Percentiles rank a stretch among this genome's conserved stretches.
Evolutionary conservation across 1,284 basidiomycete genomes (phyloP).

Genomic region (Lentinula novae-zelandiae): DNA sequence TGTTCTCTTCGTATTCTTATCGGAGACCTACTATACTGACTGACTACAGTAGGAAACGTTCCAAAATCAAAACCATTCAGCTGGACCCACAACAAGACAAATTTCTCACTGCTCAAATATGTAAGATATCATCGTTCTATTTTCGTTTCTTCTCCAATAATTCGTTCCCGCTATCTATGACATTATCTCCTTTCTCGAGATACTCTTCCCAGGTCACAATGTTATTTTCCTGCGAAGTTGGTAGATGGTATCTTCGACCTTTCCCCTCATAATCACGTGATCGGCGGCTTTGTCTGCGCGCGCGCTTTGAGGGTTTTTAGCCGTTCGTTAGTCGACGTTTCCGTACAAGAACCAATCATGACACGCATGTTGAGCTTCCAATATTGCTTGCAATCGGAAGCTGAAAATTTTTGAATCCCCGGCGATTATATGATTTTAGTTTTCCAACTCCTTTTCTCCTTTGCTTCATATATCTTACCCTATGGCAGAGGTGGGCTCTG

Average conservation of each 20-base stretch:
- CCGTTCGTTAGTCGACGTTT: slow-evolving; percentile 3
- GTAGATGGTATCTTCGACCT: background rate
- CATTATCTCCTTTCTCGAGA: background rate
- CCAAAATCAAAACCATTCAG: too few species aligned
- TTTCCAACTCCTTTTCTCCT: background rate
- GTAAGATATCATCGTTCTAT: too few species aligned
- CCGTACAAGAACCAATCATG: slow-evolving; percentile 1
- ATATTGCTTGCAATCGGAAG: background rate
- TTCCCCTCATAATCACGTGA: slow-evolving; percentile 1
- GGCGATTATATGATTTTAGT: background rate
- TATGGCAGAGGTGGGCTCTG: background rate
- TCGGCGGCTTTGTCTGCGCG: background rate
- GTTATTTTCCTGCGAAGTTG: background rate
- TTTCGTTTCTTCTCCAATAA: background rate
- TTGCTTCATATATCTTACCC: background rate
- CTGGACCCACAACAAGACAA: too few species aligned
- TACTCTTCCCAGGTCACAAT: background rate
- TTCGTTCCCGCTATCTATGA: background rate
- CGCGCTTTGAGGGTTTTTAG: slow-evolving; percentile 11
- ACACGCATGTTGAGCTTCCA: slow-evolving; percentile 3
- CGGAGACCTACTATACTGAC: too few species aligned
- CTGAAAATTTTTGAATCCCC: background rate
- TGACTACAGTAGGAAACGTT: too few species aligned
- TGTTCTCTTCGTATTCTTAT: too few species aligned
- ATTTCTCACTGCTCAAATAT: too few species aligned